Evolutionary conservation across 306 rosid genomes (phyloP), one percentile per base, ranked within the genome.

Genomic region (Inga leiocalycina): DNA sequence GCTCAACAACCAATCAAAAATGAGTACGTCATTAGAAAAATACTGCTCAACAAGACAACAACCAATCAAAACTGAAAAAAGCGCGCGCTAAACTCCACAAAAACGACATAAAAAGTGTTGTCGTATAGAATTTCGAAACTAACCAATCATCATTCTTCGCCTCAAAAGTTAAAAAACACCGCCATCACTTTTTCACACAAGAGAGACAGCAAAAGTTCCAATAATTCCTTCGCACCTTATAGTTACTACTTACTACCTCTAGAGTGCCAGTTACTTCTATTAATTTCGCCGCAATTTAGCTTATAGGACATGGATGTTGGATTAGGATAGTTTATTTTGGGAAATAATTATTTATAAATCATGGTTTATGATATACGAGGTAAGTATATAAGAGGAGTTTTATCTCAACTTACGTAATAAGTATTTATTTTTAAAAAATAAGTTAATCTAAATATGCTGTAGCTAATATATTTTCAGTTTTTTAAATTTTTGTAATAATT

Each of bases 31-130:
- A 51, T 6, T 8, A 43, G 10, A 43, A 9, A 61, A 22, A 61
- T 34, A 61, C 4, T 22, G 2, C 67, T 22, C 67, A 61, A 61
- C n/a, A n/a, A n/a, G n/a, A n/a, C n/a, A n/a, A n/a, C 67, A 22
- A 32, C 78, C 46, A 74, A 51, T 34, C 19, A 16, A n/a, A 51
- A 37, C 8, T 22, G 56, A 67, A 76, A 85, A 37, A 71, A 39
- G 72, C 78, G 82, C 84, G 86, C 90, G 83, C 83, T 82, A 82
- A 71, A 72, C 52, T 71, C 79, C 65, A 76, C 48, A 56, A 37
- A 8, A 10, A 80, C 88, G 81, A 76, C 90, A 54, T 8, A 59
- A 75, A 54, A 54, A 20, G 30, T 41, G 11, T 10, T 41, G 77
- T 80, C 81, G 17, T 88, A 32, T 30, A 41, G 37, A 39, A 74